Evolutionary conservation across 1,284 basidiomycete genomes (phyloP).

Genomic region (Ceratobasidium papillatum): DNA sequence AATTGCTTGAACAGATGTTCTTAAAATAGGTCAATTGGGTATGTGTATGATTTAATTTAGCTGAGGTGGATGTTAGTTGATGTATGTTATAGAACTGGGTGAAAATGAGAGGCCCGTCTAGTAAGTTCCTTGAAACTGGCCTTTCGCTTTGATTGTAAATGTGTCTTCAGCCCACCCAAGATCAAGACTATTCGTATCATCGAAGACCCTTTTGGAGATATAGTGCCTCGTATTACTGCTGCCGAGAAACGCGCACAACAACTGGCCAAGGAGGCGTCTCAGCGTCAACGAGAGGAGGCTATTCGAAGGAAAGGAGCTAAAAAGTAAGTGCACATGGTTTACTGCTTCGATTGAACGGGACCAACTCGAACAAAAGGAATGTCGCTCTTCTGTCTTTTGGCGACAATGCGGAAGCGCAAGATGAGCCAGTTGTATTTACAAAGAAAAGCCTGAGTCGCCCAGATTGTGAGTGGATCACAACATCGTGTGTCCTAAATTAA

Average conservation of each 20-base stretch:
- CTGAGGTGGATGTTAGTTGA: slow-evolving; percentile 41
- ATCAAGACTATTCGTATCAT: slow-evolving; percentile 84
- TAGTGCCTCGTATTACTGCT: slow-evolving; percentile 95
- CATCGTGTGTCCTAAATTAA: not conserved
- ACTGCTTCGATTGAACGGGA: not conserved
- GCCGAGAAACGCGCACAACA: slow-evolving; percentile 87
- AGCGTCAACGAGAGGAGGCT: slow-evolving; percentile 79
- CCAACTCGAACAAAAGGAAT: slow-evolving; percentile 64
- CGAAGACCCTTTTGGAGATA: slow-evolving; percentile 94
- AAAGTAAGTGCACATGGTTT: slow-evolving; percentile 64
- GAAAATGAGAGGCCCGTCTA: slow-evolving; percentile 85
- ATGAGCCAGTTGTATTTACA: slow-evolving; percentile 62
- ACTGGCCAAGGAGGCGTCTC: slow-evolving; percentile 76
- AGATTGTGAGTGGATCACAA: slow-evolving; percentile 66
- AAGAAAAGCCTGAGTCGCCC: slow-evolving; percentile 84
- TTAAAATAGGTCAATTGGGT: slow-evolving; percentile 91
- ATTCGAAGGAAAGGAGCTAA: slow-evolving; percentile 78
- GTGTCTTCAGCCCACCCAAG: slow-evolving; percentile 76
- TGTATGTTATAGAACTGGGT: slow-evolving; percentile 70
- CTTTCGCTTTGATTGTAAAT: not conserved
- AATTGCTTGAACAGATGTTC: slow-evolving; percentile 65
- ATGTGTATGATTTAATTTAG: slow-evolving; percentile 47
- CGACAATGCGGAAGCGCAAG: slow-evolving; percentile 72
- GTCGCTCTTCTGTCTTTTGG: slow-evolving; percentile 89
- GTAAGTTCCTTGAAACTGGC: slow-evolving; percentile 58